Evolutionary conservation across 257 asterid species (phyloP).

Genomic region (Nicotiana knightiana): DNA sequence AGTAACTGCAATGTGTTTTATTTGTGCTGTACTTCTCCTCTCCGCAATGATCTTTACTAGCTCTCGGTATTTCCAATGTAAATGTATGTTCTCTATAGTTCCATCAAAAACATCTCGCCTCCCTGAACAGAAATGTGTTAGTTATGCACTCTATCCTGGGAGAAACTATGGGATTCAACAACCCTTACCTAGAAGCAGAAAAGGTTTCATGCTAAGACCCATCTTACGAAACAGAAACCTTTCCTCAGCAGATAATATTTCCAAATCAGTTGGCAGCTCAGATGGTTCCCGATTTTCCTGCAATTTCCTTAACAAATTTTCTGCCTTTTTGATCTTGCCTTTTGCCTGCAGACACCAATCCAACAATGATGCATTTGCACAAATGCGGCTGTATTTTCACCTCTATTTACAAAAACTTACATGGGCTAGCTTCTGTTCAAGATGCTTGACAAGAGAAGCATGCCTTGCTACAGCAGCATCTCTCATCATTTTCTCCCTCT

Average conservation of each 20-base stretch:
- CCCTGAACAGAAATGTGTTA: constrained; percentile 37
- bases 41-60: constrained; percentile 74
- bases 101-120: constrained; percentile 87
- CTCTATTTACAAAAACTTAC: constrained; percentile 40
- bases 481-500: constrained; percentile 66
- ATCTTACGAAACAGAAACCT: constrained; percentile 72
- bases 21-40: constrained; percentile 54
- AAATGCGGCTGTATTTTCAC: neutral
- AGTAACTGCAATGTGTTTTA: constrained; percentile 68
- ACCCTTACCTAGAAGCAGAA: constrained; percentile 57
- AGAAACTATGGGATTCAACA: neutral
- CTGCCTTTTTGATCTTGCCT: constrained; percentile 60
- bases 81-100: constrained; percentile 87
- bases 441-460: constrained; percentile 53
- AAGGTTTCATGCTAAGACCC: constrained; percentile 92
- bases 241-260: constrained; percentile 78
- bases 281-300: constrained; percentile 56
- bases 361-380: neutral
- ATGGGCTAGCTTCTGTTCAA: constrained; percentile 58
- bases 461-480: constrained; percentile 57
- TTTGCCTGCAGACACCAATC: constrained; percentile 51
- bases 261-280: constrained; percentile 69
- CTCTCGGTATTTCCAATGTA: constrained; percentile 93
- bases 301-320: constrained; percentile 53
- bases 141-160: constrained; percentile 3